A percentile compares a stretch with the other conserved stretches of the same genome.
These are phyloP conservation scores for Pleurotus salmoneostramineus DNA, from an alignment of 768 basidiomycete species.

Conservation along the genomic window DNA sequence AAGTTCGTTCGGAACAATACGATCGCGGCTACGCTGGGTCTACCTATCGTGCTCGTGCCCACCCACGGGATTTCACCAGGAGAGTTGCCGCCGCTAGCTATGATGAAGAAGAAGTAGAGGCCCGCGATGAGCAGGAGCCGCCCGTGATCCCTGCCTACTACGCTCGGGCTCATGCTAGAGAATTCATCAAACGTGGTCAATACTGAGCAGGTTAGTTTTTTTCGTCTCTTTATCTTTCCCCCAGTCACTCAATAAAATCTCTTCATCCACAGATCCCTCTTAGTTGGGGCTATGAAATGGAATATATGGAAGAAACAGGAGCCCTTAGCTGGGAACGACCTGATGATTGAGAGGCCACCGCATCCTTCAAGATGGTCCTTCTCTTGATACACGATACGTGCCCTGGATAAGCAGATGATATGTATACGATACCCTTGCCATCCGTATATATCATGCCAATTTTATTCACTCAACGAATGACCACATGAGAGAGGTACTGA, in stretches of 20 bases:
- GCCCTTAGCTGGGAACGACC: not conserved
- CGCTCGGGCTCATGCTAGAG: conserved; percentile 1
- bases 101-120: not conserved
- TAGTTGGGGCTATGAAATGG: not conserved
- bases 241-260: no score
- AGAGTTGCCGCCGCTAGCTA: not conserved
- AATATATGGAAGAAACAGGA: not conserved
- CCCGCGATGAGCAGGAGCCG: not conserved
- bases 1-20: not conserved
- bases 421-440: not conserved
- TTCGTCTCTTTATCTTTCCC: not conserved
- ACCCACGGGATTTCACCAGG: conserved; percentile 2
- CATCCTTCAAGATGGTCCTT: not conserved
- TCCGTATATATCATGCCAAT: not conserved
- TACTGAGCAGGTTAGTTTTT: conserved; percentile 1
- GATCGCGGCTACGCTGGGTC: conserved; percentile 6
- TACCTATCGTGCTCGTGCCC: conserved; percentile 4
- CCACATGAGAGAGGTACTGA: no score
- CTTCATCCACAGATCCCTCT: not conserved
- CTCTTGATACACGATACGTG: not conserved
- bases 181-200: not conserved
- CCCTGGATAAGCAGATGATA: conserved; percentile 1
- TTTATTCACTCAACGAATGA: no score
- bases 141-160: not conserved
- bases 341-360: conserved; percentile 2